phyloP scores from a whole-genome alignment of 768 basidiomycete species.

The Ramaria sp. region DNA sequence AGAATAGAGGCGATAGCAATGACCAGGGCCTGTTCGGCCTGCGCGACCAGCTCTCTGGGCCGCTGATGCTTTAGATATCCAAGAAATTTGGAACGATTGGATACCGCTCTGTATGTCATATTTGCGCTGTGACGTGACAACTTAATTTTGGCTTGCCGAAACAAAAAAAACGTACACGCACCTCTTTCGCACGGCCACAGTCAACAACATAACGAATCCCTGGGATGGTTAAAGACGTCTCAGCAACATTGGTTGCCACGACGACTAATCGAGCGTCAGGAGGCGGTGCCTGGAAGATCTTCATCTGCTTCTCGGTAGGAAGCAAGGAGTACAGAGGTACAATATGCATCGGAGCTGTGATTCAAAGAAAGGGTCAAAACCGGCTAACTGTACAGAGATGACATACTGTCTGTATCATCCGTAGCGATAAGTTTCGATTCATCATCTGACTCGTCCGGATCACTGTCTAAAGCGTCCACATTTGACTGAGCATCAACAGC shows the following conservation, averaged over 20 bases:
- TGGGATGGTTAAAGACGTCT: conserved; percentile 94
- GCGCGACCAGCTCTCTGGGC: conserved; percentile 93
- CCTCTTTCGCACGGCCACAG: conserved; percentile 91
- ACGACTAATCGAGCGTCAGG: conserved; percentile 77
- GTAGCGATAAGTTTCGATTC: background rate
- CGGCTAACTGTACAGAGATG: background rate
- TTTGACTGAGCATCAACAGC: conserved; percentile 62
- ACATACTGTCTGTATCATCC: conserved; percentile 25
- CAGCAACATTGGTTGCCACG: conserved; percentile 92
- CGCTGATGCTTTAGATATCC: conserved; percentile 94
- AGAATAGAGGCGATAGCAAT: conserved; percentile 96
- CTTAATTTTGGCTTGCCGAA: background rate
- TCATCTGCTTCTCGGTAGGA: conserved; percentile 90
- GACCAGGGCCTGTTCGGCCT: conserved; percentile 94
- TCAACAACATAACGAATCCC: conserved; percentile 98
- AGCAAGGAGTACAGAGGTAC: conserved; percentile 90
- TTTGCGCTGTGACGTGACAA: conserved; percentile 42
- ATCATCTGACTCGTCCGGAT: conserved; percentile 54
- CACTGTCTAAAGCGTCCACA: conserved; percentile 43
- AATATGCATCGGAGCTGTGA: conserved; percentile 69
- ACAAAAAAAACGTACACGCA: conserved; percentile 30
- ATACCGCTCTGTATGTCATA: conserved; percentile 76
- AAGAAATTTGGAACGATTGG: conserved; percentile 84
- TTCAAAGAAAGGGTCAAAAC: background rate
- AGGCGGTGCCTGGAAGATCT: conserved; percentile 81